phyloP scores from a whole-genome alignment of 345 rosid species.

The Eucalyptus tenuipes region DNA sequence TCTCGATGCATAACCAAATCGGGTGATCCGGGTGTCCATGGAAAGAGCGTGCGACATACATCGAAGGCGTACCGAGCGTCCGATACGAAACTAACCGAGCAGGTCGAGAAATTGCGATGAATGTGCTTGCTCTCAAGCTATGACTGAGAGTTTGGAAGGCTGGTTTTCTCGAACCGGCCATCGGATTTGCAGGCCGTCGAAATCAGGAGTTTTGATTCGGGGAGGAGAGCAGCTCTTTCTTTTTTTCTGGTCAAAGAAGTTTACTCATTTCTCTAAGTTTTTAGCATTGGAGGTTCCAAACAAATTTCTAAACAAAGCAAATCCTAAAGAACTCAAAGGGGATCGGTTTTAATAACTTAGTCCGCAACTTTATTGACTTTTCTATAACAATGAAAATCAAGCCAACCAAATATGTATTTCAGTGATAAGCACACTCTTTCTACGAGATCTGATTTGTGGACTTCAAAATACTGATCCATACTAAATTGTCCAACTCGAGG shows the following conservation, averaged over 20 bases:
- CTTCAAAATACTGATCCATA: background rate
- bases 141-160: background rate
- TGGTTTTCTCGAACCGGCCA: background rate
- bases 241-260: too few species aligned
- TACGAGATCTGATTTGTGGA: too few species aligned
- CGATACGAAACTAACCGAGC: background rate
- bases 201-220: background rate
- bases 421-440: background rate
- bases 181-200: background rate
- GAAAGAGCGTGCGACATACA: background rate
- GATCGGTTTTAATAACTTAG: rapidly evolving
- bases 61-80: background rate
- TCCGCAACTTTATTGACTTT: rapidly evolving
- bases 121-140: background rate
- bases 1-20: background rate
- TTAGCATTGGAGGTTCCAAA: rapidly evolving
- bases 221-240: background rate
- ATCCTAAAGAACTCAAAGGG: rapidly evolving
- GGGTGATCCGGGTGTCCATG: background rate
- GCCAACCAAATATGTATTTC: rapidly evolving
- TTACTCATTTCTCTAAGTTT: too few species aligned
- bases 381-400: rapidly evolving
- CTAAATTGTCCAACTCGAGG: background rate
- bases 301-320: rapidly evolving
- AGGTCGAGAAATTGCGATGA: background rate